Conservation (phyloP, 805 yeast species). For the Pichia eremophila region DNA sequence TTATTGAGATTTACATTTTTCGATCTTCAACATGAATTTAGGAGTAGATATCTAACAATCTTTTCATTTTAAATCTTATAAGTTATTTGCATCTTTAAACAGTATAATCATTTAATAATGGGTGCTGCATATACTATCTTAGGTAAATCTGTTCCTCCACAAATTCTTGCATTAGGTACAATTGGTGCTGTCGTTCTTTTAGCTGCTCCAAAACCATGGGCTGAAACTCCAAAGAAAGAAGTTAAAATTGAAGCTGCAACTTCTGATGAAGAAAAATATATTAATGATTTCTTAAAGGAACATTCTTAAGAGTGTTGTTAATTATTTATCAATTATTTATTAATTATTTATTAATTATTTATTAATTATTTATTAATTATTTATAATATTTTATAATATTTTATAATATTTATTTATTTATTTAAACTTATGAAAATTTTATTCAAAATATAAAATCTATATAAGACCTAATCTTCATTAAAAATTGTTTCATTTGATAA, state of each 20-base stretch:
- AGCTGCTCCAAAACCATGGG: conserved; percentile 69
- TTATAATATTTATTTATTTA: neutral
- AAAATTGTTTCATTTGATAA: conserved; percentile 70
- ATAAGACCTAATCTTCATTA: conserved; percentile 29
- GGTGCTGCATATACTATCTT: conserved; percentile 77
- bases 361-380: neutral
- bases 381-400: too few relatives aligned
- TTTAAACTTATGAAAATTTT: neutral
- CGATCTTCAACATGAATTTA: too few relatives aligned
- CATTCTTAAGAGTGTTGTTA: conserved; percentile 16
- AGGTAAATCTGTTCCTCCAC: conserved; percentile 79
- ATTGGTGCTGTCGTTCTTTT: conserved; percentile 57
- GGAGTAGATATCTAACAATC: too few relatives aligned
- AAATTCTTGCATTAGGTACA: conserved; percentile 79
- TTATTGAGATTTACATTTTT: too few relatives aligned
- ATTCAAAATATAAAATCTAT: neutral
- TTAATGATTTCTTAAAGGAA: conserved; percentile 56
- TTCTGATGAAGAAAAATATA: conserved; percentile 85
- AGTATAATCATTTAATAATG: conserved; percentile 32
- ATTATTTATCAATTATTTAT: too few relatives aligned
- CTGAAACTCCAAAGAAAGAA: conserved; percentile 43
- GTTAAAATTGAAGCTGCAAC: conserved; percentile 70
- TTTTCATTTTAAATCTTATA: too few relatives aligned
- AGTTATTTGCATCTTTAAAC: neutral
- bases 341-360: neutral